A percentile compares a stretch with the other conserved stretches of the same genome.
Conservation (phyloP, 108 stramenopile species). For the Fragilaria radians region DNA sequence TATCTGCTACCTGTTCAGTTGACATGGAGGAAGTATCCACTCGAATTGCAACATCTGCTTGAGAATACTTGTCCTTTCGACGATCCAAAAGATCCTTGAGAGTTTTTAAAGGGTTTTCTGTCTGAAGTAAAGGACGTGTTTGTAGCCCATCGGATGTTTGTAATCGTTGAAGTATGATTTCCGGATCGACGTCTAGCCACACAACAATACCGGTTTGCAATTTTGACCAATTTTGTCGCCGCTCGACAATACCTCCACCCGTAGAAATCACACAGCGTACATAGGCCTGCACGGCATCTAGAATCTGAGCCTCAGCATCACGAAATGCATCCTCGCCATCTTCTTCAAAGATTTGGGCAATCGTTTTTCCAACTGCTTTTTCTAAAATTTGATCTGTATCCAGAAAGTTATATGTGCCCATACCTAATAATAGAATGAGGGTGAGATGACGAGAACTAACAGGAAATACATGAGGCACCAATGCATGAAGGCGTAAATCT, state of each 20-base stretch:
- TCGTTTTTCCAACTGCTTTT: conserved; percentile 56
- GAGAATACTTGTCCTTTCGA: conserved; percentile 56
- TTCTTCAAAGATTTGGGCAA: conserved; percentile 75
- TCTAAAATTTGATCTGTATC: conserved; percentile 90
- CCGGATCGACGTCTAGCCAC: conserved; percentile 80
- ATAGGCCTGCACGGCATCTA: conserved; percentile 80
- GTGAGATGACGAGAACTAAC: neutral
- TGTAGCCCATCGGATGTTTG: conserved; percentile 26
- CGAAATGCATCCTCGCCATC: conserved; percentile 91
- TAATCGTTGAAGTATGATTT: conserved; percentile 68
- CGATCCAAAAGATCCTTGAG: conserved; percentile 53
- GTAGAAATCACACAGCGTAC: conserved; percentile 79
- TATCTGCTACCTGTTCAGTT: conserved; percentile 37
- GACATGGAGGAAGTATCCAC: conserved; percentile 43
- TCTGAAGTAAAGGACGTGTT: conserved; percentile 79
- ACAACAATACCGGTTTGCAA: conserved; percentile 90
- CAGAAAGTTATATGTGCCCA: conserved; percentile 89
- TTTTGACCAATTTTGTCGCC: conserved; percentile 83
- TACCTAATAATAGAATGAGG: conserved; percentile 27
- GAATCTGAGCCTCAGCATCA: conserved; percentile 69
- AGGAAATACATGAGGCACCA: neutral
- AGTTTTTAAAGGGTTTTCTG: conserved; percentile 59
- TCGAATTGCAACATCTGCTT: conserved; percentile 76
- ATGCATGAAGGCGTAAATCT: neutral
- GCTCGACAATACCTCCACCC: conserved; percentile 75